Percentiles rank a stretch among this genome's conserved stretches.
These are phyloP conservation scores for Piloderma croceum DNA, from an alignment of 768 basidiomycete species.

Conservation along the genomic window DNA sequence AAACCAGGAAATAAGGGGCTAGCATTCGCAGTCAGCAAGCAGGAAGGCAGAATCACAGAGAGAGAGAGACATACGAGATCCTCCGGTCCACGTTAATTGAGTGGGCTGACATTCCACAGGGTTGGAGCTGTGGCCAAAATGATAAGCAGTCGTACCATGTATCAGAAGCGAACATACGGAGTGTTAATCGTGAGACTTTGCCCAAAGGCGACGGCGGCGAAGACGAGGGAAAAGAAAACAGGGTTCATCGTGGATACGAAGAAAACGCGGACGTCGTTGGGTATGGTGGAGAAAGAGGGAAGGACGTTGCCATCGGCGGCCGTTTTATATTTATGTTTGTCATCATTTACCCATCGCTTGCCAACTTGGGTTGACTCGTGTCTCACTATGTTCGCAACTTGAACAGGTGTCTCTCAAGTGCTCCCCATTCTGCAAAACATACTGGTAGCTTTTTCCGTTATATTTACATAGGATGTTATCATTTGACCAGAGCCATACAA, in stretches of 20 bases:
- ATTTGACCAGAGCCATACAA: background rate
- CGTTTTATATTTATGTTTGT: slow-evolving; percentile 22
- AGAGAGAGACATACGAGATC: slow-evolving; percentile 38
- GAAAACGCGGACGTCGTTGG: slow-evolving; percentile 3
- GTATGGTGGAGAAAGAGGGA: slow-evolving; percentile 6
- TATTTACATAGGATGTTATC: background rate
- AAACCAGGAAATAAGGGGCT: slow-evolving; percentile 65
- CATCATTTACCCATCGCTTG: background rate
- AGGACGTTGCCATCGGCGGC: slow-evolving; percentile 16
- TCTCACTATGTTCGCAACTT: background rate
- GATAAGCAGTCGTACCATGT: background rate
- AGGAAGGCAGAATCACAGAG: background rate
- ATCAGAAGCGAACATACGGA: slow-evolving; percentile 47
- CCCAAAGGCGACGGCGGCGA: slow-evolving; percentile 38
- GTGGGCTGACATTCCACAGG: slow-evolving; percentile 55
- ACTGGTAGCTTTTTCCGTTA: background rate
- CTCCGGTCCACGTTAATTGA: slow-evolving; percentile 50
- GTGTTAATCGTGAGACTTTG: slow-evolving; percentile 57
- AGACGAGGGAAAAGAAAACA: slow-evolving; percentile 32
- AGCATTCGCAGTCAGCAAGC: slow-evolving; percentile 8
- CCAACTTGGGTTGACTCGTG: too few relatives aligned
- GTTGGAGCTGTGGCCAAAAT: slow-evolving; percentile 31
- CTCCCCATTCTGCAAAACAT: background rate
- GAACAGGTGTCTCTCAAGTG: background rate
- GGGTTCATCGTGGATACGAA: slow-evolving; percentile 45